Evolutionary conservation across 2,329 filamentous ascomycete species (phyloP).

Genomic region (Periglandula ipomoeae): DNA sequence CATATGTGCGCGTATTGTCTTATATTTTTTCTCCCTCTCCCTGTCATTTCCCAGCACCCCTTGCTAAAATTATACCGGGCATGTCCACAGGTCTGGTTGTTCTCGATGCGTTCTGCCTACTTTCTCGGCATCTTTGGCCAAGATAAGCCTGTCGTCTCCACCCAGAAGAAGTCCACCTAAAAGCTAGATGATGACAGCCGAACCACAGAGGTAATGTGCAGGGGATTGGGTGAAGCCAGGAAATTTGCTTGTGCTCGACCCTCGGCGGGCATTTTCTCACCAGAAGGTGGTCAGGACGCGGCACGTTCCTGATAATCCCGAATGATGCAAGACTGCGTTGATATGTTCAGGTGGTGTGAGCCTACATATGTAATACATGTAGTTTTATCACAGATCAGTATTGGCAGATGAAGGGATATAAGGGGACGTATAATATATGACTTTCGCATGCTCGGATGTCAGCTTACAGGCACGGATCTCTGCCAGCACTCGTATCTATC

Average conservation of each 20-base stretch:
- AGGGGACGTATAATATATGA: background rate
- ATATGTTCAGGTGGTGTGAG: constrained; percentile 3
- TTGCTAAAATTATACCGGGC: constrained; percentile 1
- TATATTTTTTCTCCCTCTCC: background rate
- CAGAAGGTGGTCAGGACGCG: background rate
- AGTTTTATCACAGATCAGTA: background rate
- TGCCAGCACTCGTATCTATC: background rate
- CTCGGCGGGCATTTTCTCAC: background rate
- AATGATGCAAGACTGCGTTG: constrained; percentile 3
- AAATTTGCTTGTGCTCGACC: constrained; percentile 4
- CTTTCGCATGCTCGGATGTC: background rate
- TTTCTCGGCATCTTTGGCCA: constrained; percentile 51
- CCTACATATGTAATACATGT: constrained; percentile 1
- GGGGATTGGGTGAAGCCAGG: background rate
- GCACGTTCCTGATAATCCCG: constrained; percentile 3
- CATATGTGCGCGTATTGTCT: background rate
- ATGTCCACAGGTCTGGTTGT: constrained; percentile 38
- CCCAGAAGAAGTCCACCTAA: constrained; percentile 19
- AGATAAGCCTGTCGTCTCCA: constrained; percentile 17
- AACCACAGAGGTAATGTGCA: background rate
- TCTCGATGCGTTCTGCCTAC: constrained; percentile 47
- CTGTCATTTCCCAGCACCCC: background rate
- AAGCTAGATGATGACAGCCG: background rate
- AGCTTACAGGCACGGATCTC: background rate
- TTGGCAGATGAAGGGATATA: background rate